Evolutionary conservation across 2,329 filamentous ascomycete species (phyloP), one percentile per base, ranked within the genome.

Genomic region (Canariomyces notabilis): DNA sequence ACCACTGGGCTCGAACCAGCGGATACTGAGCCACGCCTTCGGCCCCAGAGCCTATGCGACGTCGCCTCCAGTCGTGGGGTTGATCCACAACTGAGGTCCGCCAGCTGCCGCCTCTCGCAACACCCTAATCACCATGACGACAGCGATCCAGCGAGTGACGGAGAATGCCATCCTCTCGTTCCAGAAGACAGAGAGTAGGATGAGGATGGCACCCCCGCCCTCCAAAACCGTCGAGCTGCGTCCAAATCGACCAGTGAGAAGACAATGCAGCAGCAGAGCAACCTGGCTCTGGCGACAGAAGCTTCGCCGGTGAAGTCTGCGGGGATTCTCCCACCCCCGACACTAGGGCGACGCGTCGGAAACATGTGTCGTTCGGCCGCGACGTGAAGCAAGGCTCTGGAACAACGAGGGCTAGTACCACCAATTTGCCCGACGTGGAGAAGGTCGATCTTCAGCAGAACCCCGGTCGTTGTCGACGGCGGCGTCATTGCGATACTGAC

Each of bases 381-480:
- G 37, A 39, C 22, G 37, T 21, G 37, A 39, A 39, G 37, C n/a
- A n/a, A n/a, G n/a, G n/a, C n/a, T n/a, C n/a, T n/a, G n/a, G n/a
- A n/a, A n/a, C n/a, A n/a, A n/a, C n/a, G n/a, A n/a, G n/a, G n/a
- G n/a, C n/a, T n/a, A n/a, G n/a, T n/a, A n/a, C n/a, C n/a, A n/a
- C n/a, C 37, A n/a, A n/a, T n/a, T 29, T 29, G 26, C 7, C 26
- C 9, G 26, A 29, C 8, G 26, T 11, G 4, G 26, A 29, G 22
- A 21, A 32, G 18, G 39, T 23, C 26, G 21, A 43, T 8, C 26
- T 12, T 14, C 35, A 48, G 51, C 31, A 18, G 44, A 6, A 46
- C 49, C 15, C 48, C 49, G 11, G n/a, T 43, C 37, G 38, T 46
- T 34, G 46, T 50, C 44, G 50, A 47, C 37, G n/a, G n/a, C n/a